Evolutionary conservation across 2,329 filamentous ascomycete species (phyloP).

Genomic region (Calcarisporium arbuscula): DNA sequence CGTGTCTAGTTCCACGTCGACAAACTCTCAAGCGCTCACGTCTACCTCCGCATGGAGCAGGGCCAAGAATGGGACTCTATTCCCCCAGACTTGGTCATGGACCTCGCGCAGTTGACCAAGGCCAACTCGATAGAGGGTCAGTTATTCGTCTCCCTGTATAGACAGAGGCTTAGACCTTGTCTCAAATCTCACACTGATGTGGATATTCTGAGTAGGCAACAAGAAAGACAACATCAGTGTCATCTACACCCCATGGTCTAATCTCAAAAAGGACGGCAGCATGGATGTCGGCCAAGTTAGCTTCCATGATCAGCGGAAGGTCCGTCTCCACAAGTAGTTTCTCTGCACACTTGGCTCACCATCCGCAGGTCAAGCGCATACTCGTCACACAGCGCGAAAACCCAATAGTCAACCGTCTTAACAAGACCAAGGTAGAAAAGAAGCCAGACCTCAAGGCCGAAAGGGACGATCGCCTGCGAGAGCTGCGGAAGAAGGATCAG

Average conservation of each 20-base stretch:
- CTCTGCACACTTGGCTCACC: not conserved
- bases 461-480: slow-evolving; percentile 67
- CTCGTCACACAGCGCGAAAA: slow-evolving; percentile 80
- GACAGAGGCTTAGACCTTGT: not conserved
- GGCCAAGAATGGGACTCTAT: slow-evolving; percentile 81
- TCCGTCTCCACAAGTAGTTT: slow-evolving; percentile 22
- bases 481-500: slow-evolving; percentile 67
- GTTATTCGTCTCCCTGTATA: no score
- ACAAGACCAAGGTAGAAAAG: slow-evolving; percentile 90
- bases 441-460: slow-evolving; percentile 79
- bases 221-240: slow-evolving; percentile 97
- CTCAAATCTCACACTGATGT: not conserved
- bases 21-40: slow-evolving; percentile 93
- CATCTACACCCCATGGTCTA: slow-evolving; percentile 97
- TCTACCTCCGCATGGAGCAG: slow-evolving; percentile 81
- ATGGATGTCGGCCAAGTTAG: slow-evolving; percentile 95
- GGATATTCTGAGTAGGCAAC: slow-evolving; percentile 57
- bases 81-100: slow-evolving; percentile 64
- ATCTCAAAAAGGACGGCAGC: slow-evolving; percentile 88
- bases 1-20: slow-evolving; percentile 85
- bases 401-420: slow-evolving; percentile 89
- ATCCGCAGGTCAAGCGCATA: slow-evolving; percentile 64
- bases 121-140: slow-evolving; percentile 95
- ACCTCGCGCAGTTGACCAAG: slow-evolving; percentile 96
- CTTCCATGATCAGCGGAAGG: slow-evolving; percentile 81